Evolutionary conservation across 306 rosid species (phyloP).

Genomic region (Dalbergia cultrata): DNA sequence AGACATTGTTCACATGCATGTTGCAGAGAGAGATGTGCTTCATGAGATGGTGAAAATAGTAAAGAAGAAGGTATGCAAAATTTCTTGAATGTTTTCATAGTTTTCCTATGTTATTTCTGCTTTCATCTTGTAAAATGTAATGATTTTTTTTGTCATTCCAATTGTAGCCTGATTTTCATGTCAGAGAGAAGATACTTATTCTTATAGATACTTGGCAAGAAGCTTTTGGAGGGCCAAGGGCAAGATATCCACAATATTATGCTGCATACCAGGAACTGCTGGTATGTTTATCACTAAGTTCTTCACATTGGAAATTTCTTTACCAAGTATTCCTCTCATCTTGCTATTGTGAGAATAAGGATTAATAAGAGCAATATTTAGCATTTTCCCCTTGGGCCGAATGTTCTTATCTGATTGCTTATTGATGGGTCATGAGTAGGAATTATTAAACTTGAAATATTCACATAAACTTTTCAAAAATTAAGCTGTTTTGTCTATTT

Average conservation of each 20-base stretch:
- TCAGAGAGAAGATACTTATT: constrained; percentile 89
- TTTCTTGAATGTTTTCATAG: constrained; percentile 40
- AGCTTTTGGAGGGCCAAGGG: constrained; percentile 97
- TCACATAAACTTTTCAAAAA: constrained; percentile 33
- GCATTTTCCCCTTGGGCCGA: constrained; percentile 14
- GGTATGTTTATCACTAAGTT: constrained; percentile 59
- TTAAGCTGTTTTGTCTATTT: constrained; percentile 29
- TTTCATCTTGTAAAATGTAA: constrained; percentile 40
- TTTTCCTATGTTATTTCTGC: constrained; percentile 36
- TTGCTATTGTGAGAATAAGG: constrained; percentile 4
- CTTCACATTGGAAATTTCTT: neutral
- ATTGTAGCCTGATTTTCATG: constrained; percentile 84
- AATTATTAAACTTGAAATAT: constrained; percentile 35
- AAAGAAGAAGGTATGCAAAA: constrained; percentile 77
- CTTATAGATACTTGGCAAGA: constrained; percentile 99
- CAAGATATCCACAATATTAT: constrained; percentile 94
- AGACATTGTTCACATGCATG: constrained; percentile 97
- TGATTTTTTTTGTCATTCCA: constrained; percentile 53
- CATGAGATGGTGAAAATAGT: constrained; percentile 95
- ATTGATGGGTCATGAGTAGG: constrained; percentile 3
- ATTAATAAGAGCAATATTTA: constrained; percentile 25
- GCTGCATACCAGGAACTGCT: constrained; percentile 93
- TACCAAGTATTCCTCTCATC: constrained; percentile 21
- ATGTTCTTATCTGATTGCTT: constrained; percentile 27
- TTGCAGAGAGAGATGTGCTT: constrained; percentile 93